Evolutionary conservation across 805 yeast genomes (phyloP), one percentile per base, ranked within the genome.

Genomic region (Cyberlindnera meyerae): DNA sequence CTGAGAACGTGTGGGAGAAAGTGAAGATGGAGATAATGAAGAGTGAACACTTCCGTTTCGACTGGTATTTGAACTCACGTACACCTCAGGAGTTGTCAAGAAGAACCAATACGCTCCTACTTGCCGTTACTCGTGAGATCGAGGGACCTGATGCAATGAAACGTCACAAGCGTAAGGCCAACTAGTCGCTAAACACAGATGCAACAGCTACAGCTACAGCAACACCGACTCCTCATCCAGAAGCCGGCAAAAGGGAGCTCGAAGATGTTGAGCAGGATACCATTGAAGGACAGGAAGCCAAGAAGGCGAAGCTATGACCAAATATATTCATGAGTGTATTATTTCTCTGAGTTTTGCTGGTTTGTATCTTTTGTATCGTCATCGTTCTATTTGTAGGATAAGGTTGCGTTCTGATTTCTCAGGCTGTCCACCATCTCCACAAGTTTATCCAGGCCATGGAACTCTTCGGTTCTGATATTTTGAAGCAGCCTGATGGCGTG

Each of bases 41-140:
- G 5, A 75, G 82, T 39, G 79, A 75, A 40, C 58, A 76, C 27
- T 83, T 83, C 61, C 68, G 68, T 27, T 84, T 80, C 53, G 85
- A 83, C 45, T 84, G 88, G 82, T 84, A 71, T 51, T 70, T 84
- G 49, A 66, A 68, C 34, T 79, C 89, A 0, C 67, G 94, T 57
- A 76, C 85, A 0, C 70, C 84, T 1, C 83, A 75, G 49, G 95
- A 84, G 44, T 50, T 84, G 24, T 75, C 80, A 12, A 72, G 89
- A 58, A 69, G 95, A 51, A 71, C 79, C 8, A 78, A 70, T 29
- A 81, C 93, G 0, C 62, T 84, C 27, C 55, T 84, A 30, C 61
- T 81, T 17, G 83, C 89, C 2, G 63, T 84, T 12, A 73, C 84
- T 0, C 73, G 85, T 54, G 90, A 83, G 53, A 71, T 66, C 46